Percentiles rank a stretch among this genome's conserved stretches.
Evolutionary conservation across 2,329 filamentous ascomycete species (phyloP).

Genomic region (Xylariaceae sp.): DNA sequence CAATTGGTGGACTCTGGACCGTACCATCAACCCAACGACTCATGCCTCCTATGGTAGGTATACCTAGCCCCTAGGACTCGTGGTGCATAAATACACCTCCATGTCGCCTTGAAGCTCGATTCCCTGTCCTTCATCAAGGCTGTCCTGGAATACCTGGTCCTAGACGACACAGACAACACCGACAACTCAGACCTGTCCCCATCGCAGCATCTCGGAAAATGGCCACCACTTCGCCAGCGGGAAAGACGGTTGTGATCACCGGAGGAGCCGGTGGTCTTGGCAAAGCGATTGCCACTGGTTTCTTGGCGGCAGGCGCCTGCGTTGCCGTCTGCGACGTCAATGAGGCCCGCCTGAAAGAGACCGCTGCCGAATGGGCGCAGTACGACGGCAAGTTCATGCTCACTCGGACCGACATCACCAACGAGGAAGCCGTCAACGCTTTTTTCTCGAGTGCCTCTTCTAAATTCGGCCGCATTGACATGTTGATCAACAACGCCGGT

Average conservation of each 20-base stretch:
- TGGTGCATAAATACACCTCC: too few species aligned
- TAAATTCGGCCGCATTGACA: conserved; percentile 47
- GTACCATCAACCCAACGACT: too few species aligned
- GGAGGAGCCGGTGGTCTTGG: conserved; percentile 36
- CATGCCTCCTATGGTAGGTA: too few species aligned
- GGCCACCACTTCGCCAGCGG: conserved; percentile 14
- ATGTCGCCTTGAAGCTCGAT: too few species aligned
- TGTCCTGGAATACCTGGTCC: not conserved
- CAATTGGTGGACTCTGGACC: too few species aligned
- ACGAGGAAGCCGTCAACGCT: conserved; percentile 30
- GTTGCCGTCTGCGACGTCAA: conserved; percentile 36
- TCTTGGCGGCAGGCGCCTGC: conserved; percentile 34
- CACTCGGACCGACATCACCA: conserved; percentile 31
- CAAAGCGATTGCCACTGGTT: conserved; percentile 32
- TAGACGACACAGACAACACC: not conserved
- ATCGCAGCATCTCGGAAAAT: conserved; percentile 1
- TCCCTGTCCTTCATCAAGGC: too few species aligned
- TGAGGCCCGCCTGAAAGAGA: conserved; percentile 25
- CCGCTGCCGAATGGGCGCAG: conserved; percentile 14
- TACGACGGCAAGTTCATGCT: conserved; percentile 24
- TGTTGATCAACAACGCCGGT: conserved; percentile 57
- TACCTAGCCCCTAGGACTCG: too few species aligned
- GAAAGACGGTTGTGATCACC: conserved; percentile 30
- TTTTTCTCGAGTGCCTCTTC: conserved; percentile 27
- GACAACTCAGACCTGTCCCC: not conserved